Conservation (phyloP, 352 stramenopile species). For the Pseudoperonospora humuli region DNA sequence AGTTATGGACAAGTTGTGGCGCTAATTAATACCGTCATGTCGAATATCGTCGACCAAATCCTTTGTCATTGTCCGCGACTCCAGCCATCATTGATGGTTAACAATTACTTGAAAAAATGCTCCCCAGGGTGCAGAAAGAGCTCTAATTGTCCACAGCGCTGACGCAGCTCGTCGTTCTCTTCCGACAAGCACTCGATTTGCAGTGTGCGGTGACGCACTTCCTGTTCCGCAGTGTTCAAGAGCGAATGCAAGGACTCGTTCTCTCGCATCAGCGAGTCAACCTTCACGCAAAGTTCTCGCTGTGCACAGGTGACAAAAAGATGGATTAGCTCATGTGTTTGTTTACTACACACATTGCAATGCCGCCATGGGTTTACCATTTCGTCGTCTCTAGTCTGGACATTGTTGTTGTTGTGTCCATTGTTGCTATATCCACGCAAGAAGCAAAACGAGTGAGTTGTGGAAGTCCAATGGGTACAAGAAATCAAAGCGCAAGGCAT, state of each 20-base stretch:
- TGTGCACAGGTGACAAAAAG: conserved; percentile 13
- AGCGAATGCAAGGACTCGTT: conserved; percentile 65
- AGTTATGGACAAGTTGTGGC: too few relatives aligned
- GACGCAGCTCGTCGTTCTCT: conserved; percentile 70
- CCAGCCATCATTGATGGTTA: too few relatives aligned
- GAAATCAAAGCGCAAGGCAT: conserved; percentile 4
- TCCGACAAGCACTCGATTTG: conserved; percentile 69
- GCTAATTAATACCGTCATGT: too few relatives aligned
- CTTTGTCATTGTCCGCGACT: too few relatives aligned
- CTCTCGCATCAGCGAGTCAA: conserved; percentile 42
- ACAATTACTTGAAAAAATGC: too few relatives aligned
- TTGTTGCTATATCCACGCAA: conserved; percentile 8
- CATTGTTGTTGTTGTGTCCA: conserved; percentile 7
- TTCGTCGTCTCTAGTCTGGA: conserved; percentile 41
- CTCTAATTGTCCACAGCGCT: conserved; percentile 53
- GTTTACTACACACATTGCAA: not conserved
- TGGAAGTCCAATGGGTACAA: too few relatives aligned
- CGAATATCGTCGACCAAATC: too few relatives aligned
- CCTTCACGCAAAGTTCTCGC: conserved; percentile 51
- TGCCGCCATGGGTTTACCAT: conserved; percentile 26
- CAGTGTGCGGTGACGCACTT: conserved; percentile 48
- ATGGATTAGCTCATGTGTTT: conserved; percentile 1
- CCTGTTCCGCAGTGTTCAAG: conserved; percentile 50
- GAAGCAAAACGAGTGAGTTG: conserved; percentile 1
- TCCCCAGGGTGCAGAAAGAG: not conserved